Conservation (phyloP, 2,329 filamentous ascomycete species). For the Fusarium sp. region DNA sequence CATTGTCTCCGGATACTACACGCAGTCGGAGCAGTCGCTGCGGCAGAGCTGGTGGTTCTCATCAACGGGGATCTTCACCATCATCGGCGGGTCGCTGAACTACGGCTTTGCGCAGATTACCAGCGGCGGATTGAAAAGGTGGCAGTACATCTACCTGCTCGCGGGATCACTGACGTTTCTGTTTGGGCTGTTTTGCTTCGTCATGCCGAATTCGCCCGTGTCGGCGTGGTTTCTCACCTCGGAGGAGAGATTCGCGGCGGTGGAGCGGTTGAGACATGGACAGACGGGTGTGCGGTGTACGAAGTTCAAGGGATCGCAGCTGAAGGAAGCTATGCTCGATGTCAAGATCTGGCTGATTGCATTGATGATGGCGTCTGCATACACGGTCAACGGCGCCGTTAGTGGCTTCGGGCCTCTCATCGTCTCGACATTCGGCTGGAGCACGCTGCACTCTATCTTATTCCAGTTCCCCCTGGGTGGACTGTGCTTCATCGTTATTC, state of each 20-base stretch:
- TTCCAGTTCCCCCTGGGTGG: constrained; percentile 81
- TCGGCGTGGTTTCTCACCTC: constrained; percentile 76
- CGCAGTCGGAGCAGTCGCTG: constrained; percentile 73
- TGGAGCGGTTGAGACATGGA: constrained; percentile 71
- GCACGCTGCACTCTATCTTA: constrained; percentile 73
- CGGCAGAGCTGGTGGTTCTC: constrained; percentile 78
- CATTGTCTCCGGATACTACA: constrained; percentile 73
- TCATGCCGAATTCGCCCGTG: constrained; percentile 74
- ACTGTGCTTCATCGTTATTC: constrained; percentile 75
- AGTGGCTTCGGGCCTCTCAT: constrained; percentile 79
- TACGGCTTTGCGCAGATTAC: constrained; percentile 76
- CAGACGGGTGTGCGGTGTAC: constrained; percentile 74
- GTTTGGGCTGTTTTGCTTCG: constrained; percentile 75
- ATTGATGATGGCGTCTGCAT: constrained; percentile 78
- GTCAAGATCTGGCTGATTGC: constrained; percentile 73
- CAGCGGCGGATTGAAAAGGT: constrained; percentile 66
- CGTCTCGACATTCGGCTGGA: constrained; percentile 78
- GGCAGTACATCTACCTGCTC: constrained; percentile 80
- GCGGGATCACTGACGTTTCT: constrained; percentile 73
- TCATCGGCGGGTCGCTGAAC: constrained; percentile 74
- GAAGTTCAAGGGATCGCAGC: constrained; percentile 70
- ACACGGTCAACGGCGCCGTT: constrained; percentile 79
- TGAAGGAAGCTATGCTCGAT: constrained; percentile 70
- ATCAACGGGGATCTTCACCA: constrained; percentile 69
- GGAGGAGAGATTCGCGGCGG: constrained; percentile 73